Percentiles rank a stretch among this genome's conserved stretches.
phyloP scores from a whole-genome alignment of 331 rosid genomes.

The Phaseolus coccineus region DNA sequence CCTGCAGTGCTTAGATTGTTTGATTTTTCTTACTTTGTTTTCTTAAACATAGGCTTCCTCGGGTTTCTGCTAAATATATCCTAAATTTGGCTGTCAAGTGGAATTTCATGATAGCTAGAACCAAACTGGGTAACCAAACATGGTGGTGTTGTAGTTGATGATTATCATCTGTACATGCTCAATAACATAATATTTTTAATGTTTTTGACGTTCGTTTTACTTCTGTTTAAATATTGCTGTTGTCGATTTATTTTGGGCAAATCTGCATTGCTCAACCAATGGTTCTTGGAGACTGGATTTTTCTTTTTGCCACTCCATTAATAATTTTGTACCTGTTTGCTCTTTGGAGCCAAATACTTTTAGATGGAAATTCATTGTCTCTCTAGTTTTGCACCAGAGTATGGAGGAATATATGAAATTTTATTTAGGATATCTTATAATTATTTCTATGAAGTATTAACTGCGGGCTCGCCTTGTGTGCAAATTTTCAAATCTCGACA shows the following conservation, averaged over 20 bases:
- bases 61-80: background rate
- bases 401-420: conserved; percentile 2
- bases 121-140: conserved; percentile 36
- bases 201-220: background rate
- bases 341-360: conserved; percentile 32
- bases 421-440: conserved; percentile 5
- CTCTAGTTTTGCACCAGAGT: background rate
- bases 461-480: background rate
- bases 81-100: background rate
- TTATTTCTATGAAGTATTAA: conserved; percentile 10
- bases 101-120: background rate
- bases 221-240: conserved; percentile 9
- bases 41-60: background rate
- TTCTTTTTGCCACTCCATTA: background rate
- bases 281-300: conserved; percentile 13
- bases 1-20: background rate
- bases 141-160: conserved; percentile 89
- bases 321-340: background rate
- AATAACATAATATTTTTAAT: conserved; percentile 30
- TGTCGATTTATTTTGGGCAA: conserved; percentile 24
- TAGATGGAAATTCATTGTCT: background rate
- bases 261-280: conserved; percentile 7
- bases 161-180: conserved; percentile 84
- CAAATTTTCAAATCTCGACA: conserved; percentile 21
- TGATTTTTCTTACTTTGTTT: background rate